phyloP scores from a whole-genome alignment of 2,329 filamentous ascomycete genomes.

The Exophiala mesophila region DNA sequence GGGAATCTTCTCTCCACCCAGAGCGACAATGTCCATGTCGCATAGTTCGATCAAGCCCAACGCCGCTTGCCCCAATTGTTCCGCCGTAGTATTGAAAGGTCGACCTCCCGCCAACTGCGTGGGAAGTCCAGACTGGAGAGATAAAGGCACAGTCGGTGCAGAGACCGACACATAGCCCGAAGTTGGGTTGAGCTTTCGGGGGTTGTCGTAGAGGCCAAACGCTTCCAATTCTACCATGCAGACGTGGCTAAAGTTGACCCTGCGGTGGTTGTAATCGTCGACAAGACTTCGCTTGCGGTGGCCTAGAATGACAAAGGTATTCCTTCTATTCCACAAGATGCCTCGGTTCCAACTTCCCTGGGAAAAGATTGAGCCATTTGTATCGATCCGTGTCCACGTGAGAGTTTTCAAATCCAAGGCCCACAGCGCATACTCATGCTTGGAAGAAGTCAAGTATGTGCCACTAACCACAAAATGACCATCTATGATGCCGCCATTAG shows the following conservation, averaged over 20 bases:
- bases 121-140: constrained; percentile 38
- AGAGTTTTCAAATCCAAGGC: constrained; percentile 82
- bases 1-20: constrained; percentile 84
- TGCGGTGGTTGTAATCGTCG: constrained; percentile 95
- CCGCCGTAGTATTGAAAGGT: constrained; percentile 68
- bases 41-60: constrained; percentile 76
- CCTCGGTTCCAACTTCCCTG: constrained; percentile 98
- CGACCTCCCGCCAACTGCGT: constrained; percentile 67
- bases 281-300: constrained; percentile 90
- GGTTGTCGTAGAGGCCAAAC: constrained; percentile 96
- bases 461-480: constrained; percentile 96
- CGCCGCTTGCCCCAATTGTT: constrained; percentile 78
- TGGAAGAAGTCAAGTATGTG: constrained; percentile 94
- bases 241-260: constrained; percentile 95
- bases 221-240: constrained; percentile 97
- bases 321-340: constrained; percentile 85
- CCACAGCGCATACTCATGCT: constrained; percentile 97
- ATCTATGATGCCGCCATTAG: constrained; percentile 91
- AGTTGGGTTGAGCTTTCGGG: constrained; percentile 69
- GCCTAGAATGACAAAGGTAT: constrained; percentile 91
- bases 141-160: constrained; percentile 57
- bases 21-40: constrained; percentile 94
- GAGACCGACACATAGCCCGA: constrained; percentile 83
- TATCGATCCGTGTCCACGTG: constrained; percentile 94
- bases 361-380: constrained; percentile 87